Evolutionary conservation across 176 grass and related monocot species (phyloP).

Genomic region (Alloteropsis semialata): DNA sequence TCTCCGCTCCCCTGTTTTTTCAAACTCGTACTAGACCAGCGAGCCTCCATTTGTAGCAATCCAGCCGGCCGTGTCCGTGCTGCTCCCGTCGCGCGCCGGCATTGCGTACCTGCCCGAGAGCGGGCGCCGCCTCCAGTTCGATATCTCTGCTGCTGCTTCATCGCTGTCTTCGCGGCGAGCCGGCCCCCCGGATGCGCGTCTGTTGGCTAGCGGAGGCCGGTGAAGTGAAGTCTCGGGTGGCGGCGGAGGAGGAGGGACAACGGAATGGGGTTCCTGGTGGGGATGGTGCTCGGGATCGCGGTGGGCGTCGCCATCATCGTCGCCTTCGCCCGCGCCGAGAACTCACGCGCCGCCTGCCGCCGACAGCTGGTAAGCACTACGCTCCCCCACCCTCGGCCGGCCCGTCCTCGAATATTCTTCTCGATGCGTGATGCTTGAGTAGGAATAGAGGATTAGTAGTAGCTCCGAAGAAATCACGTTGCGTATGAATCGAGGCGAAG

Average conservation of each 20-base stretch:
- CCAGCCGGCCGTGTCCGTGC: neutral
- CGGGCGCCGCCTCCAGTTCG: neutral
- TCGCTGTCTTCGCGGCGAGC: neutral
- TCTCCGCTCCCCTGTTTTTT: neutral
- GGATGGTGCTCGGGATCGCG: slow-evolving; percentile 47
- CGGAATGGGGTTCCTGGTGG: slow-evolving; percentile 54
- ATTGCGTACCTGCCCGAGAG: neutral
- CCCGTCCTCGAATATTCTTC: neutral
- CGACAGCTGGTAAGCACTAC: slow-evolving; percentile 36
- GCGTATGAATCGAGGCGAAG: neutral
- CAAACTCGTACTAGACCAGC: slow-evolving; percentile 1
- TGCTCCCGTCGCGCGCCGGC: slow-evolving; percentile 36
- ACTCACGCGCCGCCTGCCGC: slow-evolving; percentile 43
- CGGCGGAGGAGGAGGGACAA: neutral
- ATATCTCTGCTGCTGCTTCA: neutral
- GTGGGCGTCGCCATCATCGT: slow-evolving; percentile 46
- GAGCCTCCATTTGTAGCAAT: slow-evolving; percentile 27
- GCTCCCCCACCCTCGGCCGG: neutral
- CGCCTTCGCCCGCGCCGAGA: slow-evolving; percentile 57
- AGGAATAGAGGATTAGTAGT: neutral
- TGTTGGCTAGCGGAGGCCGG: neutral
- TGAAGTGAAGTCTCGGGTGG: neutral
- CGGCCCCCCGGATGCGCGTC: slow-evolving; percentile 13
- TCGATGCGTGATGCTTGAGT: neutral
- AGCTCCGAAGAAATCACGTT: neutral